phyloP scores from a whole-genome alignment of 805 yeast genomes.

The Sporopachydermia lactativora region DNA sequence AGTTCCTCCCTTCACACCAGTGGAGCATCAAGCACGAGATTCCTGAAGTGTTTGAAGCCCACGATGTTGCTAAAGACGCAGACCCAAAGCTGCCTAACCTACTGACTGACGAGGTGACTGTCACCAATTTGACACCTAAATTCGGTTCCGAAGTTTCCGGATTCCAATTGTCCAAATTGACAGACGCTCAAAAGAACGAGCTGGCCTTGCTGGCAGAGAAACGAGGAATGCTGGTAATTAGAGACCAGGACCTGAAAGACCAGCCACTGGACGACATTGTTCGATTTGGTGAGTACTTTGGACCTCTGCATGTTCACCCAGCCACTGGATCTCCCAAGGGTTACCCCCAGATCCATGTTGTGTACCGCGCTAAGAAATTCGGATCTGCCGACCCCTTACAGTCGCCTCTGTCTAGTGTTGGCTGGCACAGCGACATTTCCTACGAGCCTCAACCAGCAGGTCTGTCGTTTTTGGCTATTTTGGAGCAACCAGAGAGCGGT shows the following conservation, averaged over 20 bases:
- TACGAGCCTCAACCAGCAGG: constrained; percentile 60
- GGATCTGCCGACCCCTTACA: constrained; percentile 13
- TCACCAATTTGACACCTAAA: constrained; percentile 43
- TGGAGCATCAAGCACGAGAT: constrained; percentile 39
- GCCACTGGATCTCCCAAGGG: constrained; percentile 55
- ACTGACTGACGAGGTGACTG: constrained; percentile 21
- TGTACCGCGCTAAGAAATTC: constrained; percentile 32
- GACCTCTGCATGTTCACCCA: constrained; percentile 61
- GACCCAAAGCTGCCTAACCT: constrained; percentile 40
- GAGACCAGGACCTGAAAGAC: constrained; percentile 54
- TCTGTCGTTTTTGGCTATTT: constrained; percentile 32
- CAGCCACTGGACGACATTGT: constrained; percentile 16
- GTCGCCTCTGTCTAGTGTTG: constrained; percentile 19
- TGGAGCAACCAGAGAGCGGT: constrained; percentile 45
- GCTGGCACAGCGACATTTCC: constrained; percentile 65
- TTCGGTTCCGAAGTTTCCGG: constrained; percentile 55
- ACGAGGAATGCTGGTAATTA: constrained; percentile 58
- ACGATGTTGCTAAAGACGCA: constrained; percentile 56
- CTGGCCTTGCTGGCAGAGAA: constrained; percentile 56
- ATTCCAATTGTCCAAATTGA: constrained; percentile 42
- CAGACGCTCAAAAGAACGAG: constrained; percentile 46
- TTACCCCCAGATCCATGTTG: constrained; percentile 46
- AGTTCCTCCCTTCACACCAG: constrained; percentile 57
- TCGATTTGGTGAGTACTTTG: constrained; percentile 49
- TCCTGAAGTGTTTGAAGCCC: constrained; percentile 37